phyloP scores from a whole-genome alignment of 2,329 filamentous ascomycete species.

The Coleophoma crateriformis region DNA sequence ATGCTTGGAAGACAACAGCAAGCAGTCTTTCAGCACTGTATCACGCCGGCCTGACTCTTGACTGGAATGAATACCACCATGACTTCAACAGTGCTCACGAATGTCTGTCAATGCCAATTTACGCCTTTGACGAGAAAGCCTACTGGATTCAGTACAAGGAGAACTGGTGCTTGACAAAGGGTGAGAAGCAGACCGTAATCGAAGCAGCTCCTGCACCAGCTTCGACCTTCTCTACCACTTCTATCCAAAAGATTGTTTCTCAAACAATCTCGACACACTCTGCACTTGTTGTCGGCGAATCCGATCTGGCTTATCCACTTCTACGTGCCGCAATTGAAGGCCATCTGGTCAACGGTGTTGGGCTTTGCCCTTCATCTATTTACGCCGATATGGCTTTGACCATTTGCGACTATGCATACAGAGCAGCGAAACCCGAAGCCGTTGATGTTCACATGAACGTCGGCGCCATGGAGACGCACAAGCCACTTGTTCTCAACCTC shows the following conservation, averaged over 20 bases:
- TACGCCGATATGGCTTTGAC: constrained; percentile 58
- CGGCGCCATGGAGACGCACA: constrained; percentile 61
- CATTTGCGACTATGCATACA: constrained; percentile 58
- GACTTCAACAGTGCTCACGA: constrained; percentile 47
- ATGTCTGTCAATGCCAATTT: constrained; percentile 51
- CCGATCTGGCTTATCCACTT: constrained; percentile 46
- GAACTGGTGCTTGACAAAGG: constrained; percentile 58
- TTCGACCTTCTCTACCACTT: constrained; percentile 7
- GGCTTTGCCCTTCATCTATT: constrained; percentile 44
- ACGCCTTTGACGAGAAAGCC: constrained; percentile 56
- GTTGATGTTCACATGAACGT: constrained; percentile 57
- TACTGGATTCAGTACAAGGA: constrained; percentile 43
- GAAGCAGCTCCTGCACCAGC: constrained; percentile 46
- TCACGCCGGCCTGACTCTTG: constrained; percentile 49
- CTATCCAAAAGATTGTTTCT: constrained; percentile 35
- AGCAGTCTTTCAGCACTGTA: constrained; percentile 53
- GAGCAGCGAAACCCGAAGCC: constrained; percentile 51
- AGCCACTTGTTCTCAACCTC: constrained; percentile 45
- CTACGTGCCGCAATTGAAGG: constrained; percentile 49
- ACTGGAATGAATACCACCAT: constrained; percentile 54
- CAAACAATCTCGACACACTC: constrained; percentile 42
- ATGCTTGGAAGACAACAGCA: constrained; percentile 48
- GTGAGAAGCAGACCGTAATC: constrained; percentile 40
- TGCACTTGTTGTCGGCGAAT: constrained; percentile 46
- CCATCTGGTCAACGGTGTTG: constrained; percentile 52